Evolutionary conservation across 1,284 basidiomycete genomes (phyloP).

Genomic region (Leccinum griseonigrum): DNA sequence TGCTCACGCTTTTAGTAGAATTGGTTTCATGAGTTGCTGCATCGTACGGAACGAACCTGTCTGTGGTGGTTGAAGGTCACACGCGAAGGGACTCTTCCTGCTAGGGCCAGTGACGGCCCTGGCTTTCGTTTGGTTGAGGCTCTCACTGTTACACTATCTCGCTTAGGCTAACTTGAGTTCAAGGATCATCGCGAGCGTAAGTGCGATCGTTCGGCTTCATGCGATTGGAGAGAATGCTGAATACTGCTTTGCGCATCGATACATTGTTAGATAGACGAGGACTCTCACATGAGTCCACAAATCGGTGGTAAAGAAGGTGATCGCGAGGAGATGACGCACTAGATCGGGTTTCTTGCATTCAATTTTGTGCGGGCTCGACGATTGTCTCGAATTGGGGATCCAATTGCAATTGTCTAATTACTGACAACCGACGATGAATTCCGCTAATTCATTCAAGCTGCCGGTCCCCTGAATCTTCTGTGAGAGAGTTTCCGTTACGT

Average conservation of each 20-base stretch:
- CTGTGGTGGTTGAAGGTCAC: background rate
- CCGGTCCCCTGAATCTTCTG: background rate
- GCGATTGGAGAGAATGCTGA: background rate
- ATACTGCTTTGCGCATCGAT: background rate
- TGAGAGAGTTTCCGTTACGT: background rate
- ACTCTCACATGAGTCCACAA: too few relatives aligned
- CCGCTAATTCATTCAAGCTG: background rate
- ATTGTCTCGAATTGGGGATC: background rate
- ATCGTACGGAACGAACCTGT: background rate
- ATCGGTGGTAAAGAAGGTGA: too few relatives aligned
- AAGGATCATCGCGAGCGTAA: background rate
- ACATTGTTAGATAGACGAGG: background rate
- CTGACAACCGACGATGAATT: background rate
- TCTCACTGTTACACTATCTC: background rate
- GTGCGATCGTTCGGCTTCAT: background rate
- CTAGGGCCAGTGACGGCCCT: conserved; percentile 11
- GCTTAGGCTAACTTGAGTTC: background rate
- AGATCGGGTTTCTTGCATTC: background rate
- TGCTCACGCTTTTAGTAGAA: background rate
- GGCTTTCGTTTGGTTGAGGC: background rate
- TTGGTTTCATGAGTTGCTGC: background rate
- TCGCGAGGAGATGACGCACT: too few relatives aligned
- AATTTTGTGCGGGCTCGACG: background rate
- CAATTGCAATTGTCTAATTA: background rate
- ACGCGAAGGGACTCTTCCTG: background rate